Percentiles rank a stretch among this genome's conserved stretches.
phyloP scores from a whole-genome alignment of 2,329 filamentous ascomycete species.

The Alternaria dauci region DNA sequence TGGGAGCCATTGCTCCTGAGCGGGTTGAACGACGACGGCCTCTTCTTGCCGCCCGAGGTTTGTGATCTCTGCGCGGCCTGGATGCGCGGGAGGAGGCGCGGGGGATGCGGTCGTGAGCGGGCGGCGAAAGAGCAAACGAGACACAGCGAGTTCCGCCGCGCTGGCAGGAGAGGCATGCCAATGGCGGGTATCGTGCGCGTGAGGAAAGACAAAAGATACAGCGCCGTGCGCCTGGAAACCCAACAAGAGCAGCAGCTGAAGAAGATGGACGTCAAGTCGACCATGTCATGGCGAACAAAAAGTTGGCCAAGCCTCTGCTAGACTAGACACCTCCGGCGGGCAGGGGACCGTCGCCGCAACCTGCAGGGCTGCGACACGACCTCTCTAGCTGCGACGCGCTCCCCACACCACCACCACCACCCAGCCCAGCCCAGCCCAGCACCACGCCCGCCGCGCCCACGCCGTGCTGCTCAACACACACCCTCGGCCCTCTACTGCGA shows the following conservation, averaged over 20 bases:
- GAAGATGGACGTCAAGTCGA: background rate
- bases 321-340: slow-evolving; percentile 21
- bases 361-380: slow-evolving; percentile 14
- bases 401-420: slow-evolving; percentile 20
- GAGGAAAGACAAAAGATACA: background rate
- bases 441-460: background rate
- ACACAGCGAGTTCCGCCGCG: slow-evolving; percentile 48
- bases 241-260: background rate
- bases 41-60: background rate
- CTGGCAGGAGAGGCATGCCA: slow-evolving; percentile 40
- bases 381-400: slow-evolving; percentile 32
- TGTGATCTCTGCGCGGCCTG: slow-evolving; percentile 30
- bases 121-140: slow-evolving; percentile 52
- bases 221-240: slow-evolving; percentile 5
- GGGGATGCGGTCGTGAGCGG: slow-evolving; percentile 26
- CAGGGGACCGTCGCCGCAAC: slow-evolving; percentile 21
- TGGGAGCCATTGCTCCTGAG: background rate
- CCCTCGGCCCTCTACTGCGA: background rate
- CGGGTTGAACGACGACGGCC: background rate
- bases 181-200: background rate
- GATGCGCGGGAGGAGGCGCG: slow-evolving; percentile 40
- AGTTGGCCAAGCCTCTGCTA: slow-evolving; percentile 28
- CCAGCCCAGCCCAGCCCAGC: background rate
- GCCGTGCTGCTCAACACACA: background rate
- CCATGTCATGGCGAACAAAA: slow-evolving; percentile 34